These are phyloP conservation scores for Quercus variabilis DNA, from an alignment of 306 rosid species.

Conservation along the genomic window DNA sequence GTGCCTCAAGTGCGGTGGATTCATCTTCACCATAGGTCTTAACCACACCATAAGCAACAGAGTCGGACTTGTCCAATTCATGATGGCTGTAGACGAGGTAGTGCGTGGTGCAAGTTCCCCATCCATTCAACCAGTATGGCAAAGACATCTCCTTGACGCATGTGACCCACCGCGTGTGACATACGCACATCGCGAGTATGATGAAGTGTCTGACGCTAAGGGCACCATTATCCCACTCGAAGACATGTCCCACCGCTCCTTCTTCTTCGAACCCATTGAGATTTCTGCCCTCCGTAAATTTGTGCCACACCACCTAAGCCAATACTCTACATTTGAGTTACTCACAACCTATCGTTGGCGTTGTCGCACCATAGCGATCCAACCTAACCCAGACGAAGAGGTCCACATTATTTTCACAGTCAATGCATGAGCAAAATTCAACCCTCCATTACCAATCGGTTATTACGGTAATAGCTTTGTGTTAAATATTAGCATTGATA, in stretches of 20 bases:
- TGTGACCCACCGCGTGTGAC: constrained; percentile 25
- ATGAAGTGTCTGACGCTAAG: background rate
- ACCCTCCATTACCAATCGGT: background rate
- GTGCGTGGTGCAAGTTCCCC: background rate
- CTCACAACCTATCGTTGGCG: constrained; percentile 26
- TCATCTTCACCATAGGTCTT: constrained; percentile 22
- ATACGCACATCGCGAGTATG: constrained; percentile 12
- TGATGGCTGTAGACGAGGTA: constrained; percentile 15
- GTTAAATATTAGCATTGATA: too few species aligned
- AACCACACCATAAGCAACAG: constrained; percentile 31
- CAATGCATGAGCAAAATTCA: background rate
- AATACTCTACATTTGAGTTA: constrained; percentile 16
- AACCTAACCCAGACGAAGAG: background rate
- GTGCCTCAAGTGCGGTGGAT: constrained; percentile 25
- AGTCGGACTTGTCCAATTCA: background rate
- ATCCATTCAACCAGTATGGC: constrained; percentile 8
- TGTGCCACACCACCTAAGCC: constrained; percentile 16
- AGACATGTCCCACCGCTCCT: background rate
- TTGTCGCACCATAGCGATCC: constrained; percentile 15
- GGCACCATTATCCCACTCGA: background rate
- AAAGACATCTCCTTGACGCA: constrained; percentile 1
- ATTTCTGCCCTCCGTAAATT: background rate
- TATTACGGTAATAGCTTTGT: constrained; percentile 28
- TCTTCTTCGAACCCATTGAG: constrained; percentile 13
- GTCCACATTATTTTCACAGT: background rate